Evolutionary conservation across 495 filamentous ascomycete genomes (phyloP), one percentile per base, ranked within the genome.

Genomic region (Tuber microsphaerosporum): DNA sequence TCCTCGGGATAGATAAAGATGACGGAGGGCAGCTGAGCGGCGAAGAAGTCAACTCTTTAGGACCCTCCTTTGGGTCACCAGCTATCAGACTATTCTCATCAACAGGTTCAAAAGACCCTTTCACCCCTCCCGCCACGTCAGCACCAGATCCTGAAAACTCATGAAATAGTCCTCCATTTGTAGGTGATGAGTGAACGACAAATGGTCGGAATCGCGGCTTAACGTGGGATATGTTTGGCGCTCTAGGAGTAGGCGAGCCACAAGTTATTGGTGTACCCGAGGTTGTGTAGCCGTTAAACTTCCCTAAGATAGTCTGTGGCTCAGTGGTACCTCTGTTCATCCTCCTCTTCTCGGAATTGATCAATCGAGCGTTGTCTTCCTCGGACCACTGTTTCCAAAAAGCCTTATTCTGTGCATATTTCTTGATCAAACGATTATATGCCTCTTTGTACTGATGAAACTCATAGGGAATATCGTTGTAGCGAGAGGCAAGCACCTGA

Each of bases 401-500:
- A 16, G 77, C 75, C 70, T 84, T 83, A 41, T 79, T 76, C 71
- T 79, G 70, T 31, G 75, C 71, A 65, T 84, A 78, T 37, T 79
- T 83, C 43, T 75, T 72, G 44, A 74, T 61, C 7, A 83, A 73
- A 34, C 73, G 72, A n/a, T 48, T 74, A 14, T 82, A 81, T 20
- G 82, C 82, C 20, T 81, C 75, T 70, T 80, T 79, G 39, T 77
- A 78, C n/a, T 56, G 76, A 12, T 76, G 74, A 43, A 73, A 41
- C 39, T 75, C 73, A 46, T 74, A 69, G 19, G 71, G 81, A 46
- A 77, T 72, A 34, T 68, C 42, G 39, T 81, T 73, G 31, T 78
- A 74, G 37, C 75, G 70, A 45, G 76, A 42, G 69, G 77, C 80
- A 73, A 79, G 74, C 45, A 75, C 48, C 37, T 78, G 45, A 82